A percentile compares a stretch with the other conserved stretches of the same genome.
Conservation (phyloP, 176 grass and related monocot genomes). For the Eragrostis curvula region DNA sequence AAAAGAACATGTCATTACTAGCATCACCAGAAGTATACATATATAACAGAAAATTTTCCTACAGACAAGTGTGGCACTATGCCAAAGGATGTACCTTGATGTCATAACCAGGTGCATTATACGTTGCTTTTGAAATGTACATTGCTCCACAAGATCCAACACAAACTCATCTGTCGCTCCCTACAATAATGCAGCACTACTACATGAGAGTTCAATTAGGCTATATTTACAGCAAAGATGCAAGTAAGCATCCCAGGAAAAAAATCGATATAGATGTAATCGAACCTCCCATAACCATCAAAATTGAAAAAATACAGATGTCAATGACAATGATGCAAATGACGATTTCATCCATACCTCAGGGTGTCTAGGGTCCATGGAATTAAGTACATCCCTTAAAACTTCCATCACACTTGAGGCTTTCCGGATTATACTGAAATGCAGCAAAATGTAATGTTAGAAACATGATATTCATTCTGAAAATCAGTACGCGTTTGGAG, state of each 20-base stretch:
- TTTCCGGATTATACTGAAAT: conserved; percentile 85
- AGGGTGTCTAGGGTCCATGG: conserved; percentile 79
- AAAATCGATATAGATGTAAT: not conserved
- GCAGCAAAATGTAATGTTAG: conserved; percentile 24
- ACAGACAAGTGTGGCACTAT: not conserved
- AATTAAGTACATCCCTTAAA: conserved; percentile 85
- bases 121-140: conserved; percentile 94
- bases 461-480: not conserved
- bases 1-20: not conserved
- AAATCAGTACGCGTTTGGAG: not conserved
- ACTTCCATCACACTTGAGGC: conserved; percentile 86
- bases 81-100: conserved; percentile 51
- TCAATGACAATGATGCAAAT: not conserved
- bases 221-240: not conserved
- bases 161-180: conserved; percentile 91
- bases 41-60: not conserved
- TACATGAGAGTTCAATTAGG: not conserved
- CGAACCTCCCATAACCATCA: not conserved
- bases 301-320: conserved; percentile 13
- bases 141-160: conserved; percentile 95
- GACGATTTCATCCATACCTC: conserved; percentile 63
- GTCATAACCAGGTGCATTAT: conserved; percentile 97
- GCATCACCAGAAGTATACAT: not conserved
- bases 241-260: not conserved
- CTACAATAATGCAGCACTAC: conserved; percentile 43